These are phyloP conservation scores for Exophiala sp. DNA, from an alignment of 2,329 filamentous ascomycete species.

Conservation along the genomic window DNA sequence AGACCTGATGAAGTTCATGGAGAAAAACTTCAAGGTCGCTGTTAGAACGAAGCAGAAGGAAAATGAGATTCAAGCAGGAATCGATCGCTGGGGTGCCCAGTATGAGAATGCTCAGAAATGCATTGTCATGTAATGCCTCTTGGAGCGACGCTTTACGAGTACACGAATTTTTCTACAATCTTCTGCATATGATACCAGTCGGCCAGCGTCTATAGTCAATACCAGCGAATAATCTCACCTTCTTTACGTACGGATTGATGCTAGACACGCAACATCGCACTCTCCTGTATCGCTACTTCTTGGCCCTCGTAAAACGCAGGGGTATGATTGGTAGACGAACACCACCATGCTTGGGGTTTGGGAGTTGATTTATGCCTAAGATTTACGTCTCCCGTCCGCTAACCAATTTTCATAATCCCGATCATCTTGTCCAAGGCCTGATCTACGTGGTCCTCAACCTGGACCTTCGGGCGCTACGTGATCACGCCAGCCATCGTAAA, in stretches of 20 bases:
- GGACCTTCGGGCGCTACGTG: background rate
- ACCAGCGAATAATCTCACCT: background rate
- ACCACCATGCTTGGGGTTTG: background rate
- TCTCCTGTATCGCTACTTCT: background rate
- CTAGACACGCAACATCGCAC: no score
- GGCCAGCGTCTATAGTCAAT: background rate
- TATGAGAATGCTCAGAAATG: slow-evolving; percentile 50
- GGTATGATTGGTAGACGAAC: slow-evolving; percentile 3
- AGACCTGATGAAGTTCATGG: slow-evolving; percentile 65
- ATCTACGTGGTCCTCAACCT: background rate
- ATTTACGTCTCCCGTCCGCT: background rate
- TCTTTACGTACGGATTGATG: no score
- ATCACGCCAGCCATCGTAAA: background rate
- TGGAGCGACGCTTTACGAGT: background rate
- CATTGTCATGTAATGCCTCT: slow-evolving; percentile 26
- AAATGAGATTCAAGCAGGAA: slow-evolving; percentile 71
- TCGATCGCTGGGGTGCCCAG: slow-evolving; percentile 66
- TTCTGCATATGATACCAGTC: no score
- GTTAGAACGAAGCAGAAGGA: slow-evolving; percentile 64
- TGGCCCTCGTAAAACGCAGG: slow-evolving; percentile 6
- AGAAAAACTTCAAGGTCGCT: slow-evolving; percentile 71
- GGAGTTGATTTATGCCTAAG: background rate
- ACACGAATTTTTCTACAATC: background rate
- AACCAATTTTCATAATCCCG: background rate
- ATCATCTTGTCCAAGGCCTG: background rate